phyloP scores from a whole-genome alignment of 331 rosid species.

The Cydonia oblonga region DNA sequence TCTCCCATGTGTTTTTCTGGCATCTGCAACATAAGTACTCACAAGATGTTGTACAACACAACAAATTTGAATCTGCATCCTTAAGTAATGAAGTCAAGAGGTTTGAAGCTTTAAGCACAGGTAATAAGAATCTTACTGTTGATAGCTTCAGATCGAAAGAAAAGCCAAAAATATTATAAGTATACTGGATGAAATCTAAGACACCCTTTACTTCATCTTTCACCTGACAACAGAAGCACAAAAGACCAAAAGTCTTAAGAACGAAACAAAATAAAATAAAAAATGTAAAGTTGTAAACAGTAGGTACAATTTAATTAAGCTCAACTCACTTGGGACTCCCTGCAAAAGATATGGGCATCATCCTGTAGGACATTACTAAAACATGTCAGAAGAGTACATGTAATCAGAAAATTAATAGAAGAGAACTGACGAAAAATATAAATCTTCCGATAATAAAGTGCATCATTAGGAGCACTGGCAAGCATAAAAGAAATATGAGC shows the following conservation, averaged over 20 bases:
- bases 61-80: neutral
- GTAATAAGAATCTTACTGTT: constrained; percentile 45
- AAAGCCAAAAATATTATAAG: constrained; percentile 68
- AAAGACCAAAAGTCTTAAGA: constrained; percentile 1
- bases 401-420: neutral
- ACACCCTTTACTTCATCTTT: constrained; percentile 81
- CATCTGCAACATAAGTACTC: constrained; percentile 33
- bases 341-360: constrained; percentile 95
- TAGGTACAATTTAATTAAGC: neutral
- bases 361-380: constrained; percentile 48
- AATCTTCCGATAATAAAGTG: neutral
- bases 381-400: constrained; percentile 10
- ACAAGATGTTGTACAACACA: neutral
- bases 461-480: neutral
- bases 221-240: constrained; percentile 37
- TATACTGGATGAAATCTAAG: constrained; percentile 63
- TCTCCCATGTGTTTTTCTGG: constrained; percentile 89
- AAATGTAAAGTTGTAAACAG: no score
- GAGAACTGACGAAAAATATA: neutral
- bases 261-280: neutral
- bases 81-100: neutral
- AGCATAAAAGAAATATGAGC: neutral
- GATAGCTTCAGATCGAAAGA: constrained; percentile 89
- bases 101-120: neutral
- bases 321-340: constrained; percentile 76